These are phyloP conservation scores for Syncephalastrum contaminatum DNA, from an alignment of 371 early-diverging fungal species.

Conservation along the genomic window DNA sequence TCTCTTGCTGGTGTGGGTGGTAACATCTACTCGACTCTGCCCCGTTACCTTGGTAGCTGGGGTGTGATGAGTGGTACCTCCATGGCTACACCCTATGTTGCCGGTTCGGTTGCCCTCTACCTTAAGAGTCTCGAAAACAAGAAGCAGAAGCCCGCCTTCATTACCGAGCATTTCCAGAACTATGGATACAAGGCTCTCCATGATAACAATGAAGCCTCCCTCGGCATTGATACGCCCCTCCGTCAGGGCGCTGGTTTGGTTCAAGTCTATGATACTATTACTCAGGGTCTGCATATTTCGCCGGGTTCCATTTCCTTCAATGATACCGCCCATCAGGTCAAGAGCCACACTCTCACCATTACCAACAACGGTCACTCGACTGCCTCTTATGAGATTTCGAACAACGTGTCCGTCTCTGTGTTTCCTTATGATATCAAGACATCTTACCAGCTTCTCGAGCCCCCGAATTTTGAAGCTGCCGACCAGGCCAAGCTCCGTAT, in stretches of 20 bases:
- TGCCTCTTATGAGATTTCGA: conserved; percentile 46
- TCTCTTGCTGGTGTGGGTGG: conserved; percentile 68
- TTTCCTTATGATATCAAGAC: conserved; percentile 28
- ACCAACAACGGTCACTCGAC: conserved; percentile 53
- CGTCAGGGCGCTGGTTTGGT: conserved; percentile 74
- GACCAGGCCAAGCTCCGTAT: conserved; percentile 29
- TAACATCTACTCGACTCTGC: conserved; percentile 63
- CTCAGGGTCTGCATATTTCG: conserved; percentile 40
- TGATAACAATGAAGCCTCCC: conserved; percentile 12
- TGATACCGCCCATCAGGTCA: conserved; percentile 47
- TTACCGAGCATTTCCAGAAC: conserved; percentile 45
- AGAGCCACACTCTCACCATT: conserved; percentile 43
- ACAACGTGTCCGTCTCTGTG: conserved; percentile 36
- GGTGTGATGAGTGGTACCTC: conserved; percentile 62
- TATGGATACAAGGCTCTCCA: conserved; percentile 34
- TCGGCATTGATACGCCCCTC: conserved; percentile 27
- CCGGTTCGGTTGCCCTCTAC: conserved; percentile 64
- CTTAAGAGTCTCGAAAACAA: conserved; percentile 30
- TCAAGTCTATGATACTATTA: conserved; percentile 59
- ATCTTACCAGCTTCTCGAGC: conserved; percentile 14
- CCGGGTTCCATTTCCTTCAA: conserved; percentile 69
- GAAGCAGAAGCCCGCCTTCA: conserved; percentile 15
- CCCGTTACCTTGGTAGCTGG: conserved; percentile 43
- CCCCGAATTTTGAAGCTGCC: conserved; percentile 7
- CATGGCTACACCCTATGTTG: conserved; percentile 73